Base-by-base conservation (phyloP, 2,329 filamentous ascomycete species). In the Monosporascus sp. region DNA sequence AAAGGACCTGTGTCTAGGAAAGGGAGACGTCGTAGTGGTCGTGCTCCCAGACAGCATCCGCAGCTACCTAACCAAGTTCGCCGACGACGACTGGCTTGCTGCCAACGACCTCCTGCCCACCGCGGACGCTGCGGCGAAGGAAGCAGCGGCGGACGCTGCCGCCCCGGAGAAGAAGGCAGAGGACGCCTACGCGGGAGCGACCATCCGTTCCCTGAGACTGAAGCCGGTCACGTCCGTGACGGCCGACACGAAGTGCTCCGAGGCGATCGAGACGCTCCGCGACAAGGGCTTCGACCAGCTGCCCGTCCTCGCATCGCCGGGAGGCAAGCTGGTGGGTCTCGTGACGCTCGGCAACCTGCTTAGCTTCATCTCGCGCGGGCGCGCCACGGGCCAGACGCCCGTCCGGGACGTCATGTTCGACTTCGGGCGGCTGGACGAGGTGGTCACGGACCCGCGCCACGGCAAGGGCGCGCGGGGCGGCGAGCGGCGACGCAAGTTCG, bases 201-300 rank as follows among this genome's bases (percentile, higher is more conserved):
- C 89, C 41, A 87, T 99, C 63, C 82, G 84, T 41, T 83, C 87
- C 34, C 84, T 99, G 17, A 85, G 93, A 56, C 80, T 99, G 54
- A 99, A 97, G 75, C 94, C 94, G 37, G 89, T 99, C 54, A 95
- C 91, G 25, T 95, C 92, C 8, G 82, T 99, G 51, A 75, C 85
- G 24, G 79, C 85, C 27, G 79, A 80, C 50, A 86, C 86, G 34
- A 72, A 83, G 3, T 96, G 92, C 73, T 82, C 89, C 57, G 89
- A 93, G 60, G 94, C 95, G 50, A 91, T 97, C 60, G 94, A 99
- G 75, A 92, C 89, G 56, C 97, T 99, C 94, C 90, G 93, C 61
- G 94, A 99, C 67, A 96, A 94, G 75, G 90, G 91, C 57, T 99
- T 97, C 70, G 95, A 99, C 68, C 95, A 99, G 74, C 86, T 99